phyloP scores from a whole-genome alignment of 2,329 filamentous ascomycete genomes.

The Annulohypoxylon truncatum region DNA sequence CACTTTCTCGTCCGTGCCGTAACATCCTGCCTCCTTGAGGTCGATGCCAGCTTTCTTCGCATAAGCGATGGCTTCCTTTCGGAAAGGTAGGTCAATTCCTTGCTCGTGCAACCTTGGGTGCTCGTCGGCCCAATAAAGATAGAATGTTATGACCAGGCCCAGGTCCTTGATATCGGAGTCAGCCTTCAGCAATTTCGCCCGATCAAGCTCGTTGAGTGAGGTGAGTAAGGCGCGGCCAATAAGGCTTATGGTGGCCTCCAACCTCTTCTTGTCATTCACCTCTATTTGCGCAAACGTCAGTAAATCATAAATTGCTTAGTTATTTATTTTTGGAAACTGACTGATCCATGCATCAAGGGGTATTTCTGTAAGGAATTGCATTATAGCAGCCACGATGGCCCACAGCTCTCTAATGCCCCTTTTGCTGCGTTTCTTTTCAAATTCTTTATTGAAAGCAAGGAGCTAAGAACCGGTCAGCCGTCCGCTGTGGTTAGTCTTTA shows the following conservation, averaged over 20 bases:
- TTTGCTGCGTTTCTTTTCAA: constrained; percentile 40
- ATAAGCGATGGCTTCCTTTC: constrained; percentile 38
- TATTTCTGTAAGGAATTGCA: constrained; percentile 39
- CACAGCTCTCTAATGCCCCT: constrained; percentile 40
- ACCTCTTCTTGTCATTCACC: constrained; percentile 26
- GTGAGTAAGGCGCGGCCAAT: constrained; percentile 38
- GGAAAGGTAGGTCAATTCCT: constrained; percentile 29
- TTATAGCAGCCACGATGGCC: constrained; percentile 37
- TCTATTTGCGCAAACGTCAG: constrained; percentile 20
- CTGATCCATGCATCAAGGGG: constrained; percentile 38
- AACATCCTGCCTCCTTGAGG: constrained; percentile 29
- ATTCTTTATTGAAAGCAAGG: constrained; percentile 39
- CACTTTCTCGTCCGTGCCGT: constrained; percentile 47
- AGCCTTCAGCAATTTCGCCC: constrained; percentile 31
- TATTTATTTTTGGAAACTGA: constrained; percentile 17
- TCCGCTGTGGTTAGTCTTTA: background rate
- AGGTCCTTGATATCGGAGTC: constrained; percentile 42
- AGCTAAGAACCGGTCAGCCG: constrained; percentile 21
- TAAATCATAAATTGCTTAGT: background rate
- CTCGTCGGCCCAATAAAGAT: constrained; percentile 33
- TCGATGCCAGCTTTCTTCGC: constrained; percentile 42
- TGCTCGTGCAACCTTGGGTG: constrained; percentile 11
- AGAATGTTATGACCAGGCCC: constrained; percentile 38
- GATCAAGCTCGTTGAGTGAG: constrained; percentile 41
- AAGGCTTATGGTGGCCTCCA: constrained; percentile 25